These are phyloP conservation scores for Plasmopara muralis DNA, from an alignment of 352 stramenopile species.

Conservation along the genomic window DNA sequence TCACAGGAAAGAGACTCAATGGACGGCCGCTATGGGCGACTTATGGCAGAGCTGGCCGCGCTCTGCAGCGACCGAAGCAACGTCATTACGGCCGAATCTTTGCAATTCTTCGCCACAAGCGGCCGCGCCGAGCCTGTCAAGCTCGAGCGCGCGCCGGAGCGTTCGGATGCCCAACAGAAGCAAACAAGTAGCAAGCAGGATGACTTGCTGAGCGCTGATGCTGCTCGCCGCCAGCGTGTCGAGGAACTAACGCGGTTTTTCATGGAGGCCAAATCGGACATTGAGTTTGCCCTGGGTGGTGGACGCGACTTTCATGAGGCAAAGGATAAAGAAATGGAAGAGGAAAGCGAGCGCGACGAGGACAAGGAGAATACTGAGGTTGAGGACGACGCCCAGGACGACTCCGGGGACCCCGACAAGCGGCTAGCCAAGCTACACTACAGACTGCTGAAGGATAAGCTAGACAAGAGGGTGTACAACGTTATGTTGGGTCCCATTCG, in stretches of 20 bases:
- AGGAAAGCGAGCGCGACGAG: slow-evolving; percentile 57
- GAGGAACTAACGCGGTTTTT: slow-evolving; percentile 86
- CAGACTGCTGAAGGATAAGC: slow-evolving; percentile 52
- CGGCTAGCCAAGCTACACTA: slow-evolving; percentile 41
- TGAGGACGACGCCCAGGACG: slow-evolving; percentile 53
- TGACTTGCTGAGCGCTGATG: slow-evolving; percentile 67
- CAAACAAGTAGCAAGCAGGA: slow-evolving; percentile 38
- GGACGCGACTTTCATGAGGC: slow-evolving; percentile 58
- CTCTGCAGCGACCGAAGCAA: slow-evolving; percentile 70
- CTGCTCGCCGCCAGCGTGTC: slow-evolving; percentile 67
- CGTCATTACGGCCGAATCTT: slow-evolving; percentile 66
- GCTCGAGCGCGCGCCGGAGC: slow-evolving; percentile 58
- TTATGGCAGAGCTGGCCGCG: slow-evolving; percentile 67
- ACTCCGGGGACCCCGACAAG: slow-evolving; percentile 35
- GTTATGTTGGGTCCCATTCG: slow-evolving; percentile 69
- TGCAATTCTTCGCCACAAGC: slow-evolving; percentile 54
- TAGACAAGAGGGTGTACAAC: slow-evolving; percentile 76
- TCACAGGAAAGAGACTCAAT: slow-evolving; percentile 67
- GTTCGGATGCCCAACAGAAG: slow-evolving; percentile 26
- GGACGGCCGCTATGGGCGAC: slow-evolving; percentile 58
- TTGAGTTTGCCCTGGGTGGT: slow-evolving; percentile 78
- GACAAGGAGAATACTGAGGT: slow-evolving; percentile 47
- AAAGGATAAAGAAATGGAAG: slow-evolving; percentile 66
- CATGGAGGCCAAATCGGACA: slow-evolving; percentile 87
- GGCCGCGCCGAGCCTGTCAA: slow-evolving; percentile 66